phyloP scores from a whole-genome alignment of 331 rosid genomes.

The Cydonia oblonga region DNA sequence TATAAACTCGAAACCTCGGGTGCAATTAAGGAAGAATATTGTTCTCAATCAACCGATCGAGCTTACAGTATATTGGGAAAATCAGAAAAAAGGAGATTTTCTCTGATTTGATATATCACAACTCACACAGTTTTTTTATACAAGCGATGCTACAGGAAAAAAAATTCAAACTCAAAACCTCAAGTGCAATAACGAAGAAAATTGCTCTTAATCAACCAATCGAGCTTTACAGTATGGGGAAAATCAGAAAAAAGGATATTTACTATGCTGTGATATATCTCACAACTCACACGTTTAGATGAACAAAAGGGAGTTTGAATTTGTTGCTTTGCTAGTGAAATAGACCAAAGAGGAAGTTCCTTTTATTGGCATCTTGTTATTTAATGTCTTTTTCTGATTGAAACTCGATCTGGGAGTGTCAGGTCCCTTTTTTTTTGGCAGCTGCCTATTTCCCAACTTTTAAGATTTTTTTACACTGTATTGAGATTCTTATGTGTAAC shows the following conservation, averaged over 20 bases:
- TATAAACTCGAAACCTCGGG: not conserved
- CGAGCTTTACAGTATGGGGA: not conserved
- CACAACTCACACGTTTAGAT: not conserved
- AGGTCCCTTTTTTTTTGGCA: conserved; percentile 14
- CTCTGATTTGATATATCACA: too few species aligned
- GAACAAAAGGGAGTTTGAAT: not conserved
- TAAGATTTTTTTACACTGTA: not conserved
- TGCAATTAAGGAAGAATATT: not conserved
- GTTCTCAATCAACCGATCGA: not conserved
- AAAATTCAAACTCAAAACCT: too few species aligned
- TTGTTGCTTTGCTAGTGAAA: not conserved
- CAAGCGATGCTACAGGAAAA: too few species aligned
- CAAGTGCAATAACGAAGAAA: too few species aligned
- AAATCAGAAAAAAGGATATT: not conserved
- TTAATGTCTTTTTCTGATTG: conserved; percentile 1
- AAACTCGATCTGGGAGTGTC: not conserved
- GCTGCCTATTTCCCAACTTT: not conserved
- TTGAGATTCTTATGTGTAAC: not conserved
- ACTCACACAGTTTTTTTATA: too few species aligned
- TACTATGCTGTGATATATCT: not conserved
- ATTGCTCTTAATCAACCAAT: too few species aligned
- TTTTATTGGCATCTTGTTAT: not conserved
- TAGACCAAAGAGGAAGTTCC: not conserved
- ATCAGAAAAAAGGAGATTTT: too few species aligned
- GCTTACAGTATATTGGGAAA: too few species aligned